A percentile compares a stretch with the other conserved stretches of the same genome.
Evolutionary conservation across 2,329 filamentous ascomycete species (phyloP).

Genomic region (Exophiala aquamarina): DNA sequence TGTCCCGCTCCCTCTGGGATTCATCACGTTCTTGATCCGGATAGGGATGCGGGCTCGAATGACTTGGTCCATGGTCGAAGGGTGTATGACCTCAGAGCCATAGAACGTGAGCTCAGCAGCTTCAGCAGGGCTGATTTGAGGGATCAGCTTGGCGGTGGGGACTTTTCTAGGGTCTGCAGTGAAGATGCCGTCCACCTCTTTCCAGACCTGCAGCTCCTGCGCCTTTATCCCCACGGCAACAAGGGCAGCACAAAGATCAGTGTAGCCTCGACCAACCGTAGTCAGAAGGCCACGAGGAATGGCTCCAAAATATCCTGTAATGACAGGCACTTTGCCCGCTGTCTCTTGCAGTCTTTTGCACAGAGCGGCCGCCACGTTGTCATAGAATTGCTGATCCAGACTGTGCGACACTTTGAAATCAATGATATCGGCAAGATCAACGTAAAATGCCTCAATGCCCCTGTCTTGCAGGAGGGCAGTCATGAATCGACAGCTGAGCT

Average conservation of each 20-base stretch:
- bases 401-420: constrained; percentile 60
- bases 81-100: constrained; percentile 95
- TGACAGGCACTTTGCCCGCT: constrained; percentile 68
- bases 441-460: constrained; percentile 81
- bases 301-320: constrained; percentile 93
- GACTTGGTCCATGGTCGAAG: constrained; percentile 96
- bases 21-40: constrained; percentile 70
- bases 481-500: constrained; percentile 91
- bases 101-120: constrained; percentile 95
- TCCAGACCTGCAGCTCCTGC: constrained; percentile 93
- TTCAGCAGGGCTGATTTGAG: constrained; percentile 87
- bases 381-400: constrained; percentile 70
- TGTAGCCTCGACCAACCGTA: constrained; percentile 92
- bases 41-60: constrained; percentile 66
- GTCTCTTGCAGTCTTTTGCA: constrained; percentile 65
- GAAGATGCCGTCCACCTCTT: constrained; percentile 97
- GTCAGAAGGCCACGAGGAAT: constrained; percentile 89
- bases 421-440: constrained; percentile 83
- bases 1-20: constrained; percentile 62
- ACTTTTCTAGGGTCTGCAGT: constrained; percentile 83
- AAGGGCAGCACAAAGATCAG: constrained; percentile 89
- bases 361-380: constrained; percentile 61
- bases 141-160: constrained; percentile 85
- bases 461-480: constrained; percentile 76
- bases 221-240: constrained; percentile 87